phyloP scores from a whole-genome alignment of 306 rosid genomes.

The Lupinus albus region DNA sequence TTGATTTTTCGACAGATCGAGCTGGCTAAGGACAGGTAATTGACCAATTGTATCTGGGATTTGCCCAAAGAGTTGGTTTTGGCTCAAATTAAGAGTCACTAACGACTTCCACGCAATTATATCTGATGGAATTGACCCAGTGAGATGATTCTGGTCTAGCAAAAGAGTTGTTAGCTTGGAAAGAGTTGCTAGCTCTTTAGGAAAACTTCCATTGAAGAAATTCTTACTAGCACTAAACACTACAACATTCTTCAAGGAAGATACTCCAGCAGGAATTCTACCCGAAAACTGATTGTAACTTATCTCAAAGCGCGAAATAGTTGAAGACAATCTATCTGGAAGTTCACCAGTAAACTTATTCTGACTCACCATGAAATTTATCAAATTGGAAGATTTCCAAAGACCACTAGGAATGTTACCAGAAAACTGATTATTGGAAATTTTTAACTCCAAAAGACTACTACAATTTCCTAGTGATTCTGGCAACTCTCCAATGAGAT shows the following conservation, averaged over 20 bases:
- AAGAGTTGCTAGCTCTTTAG: constrained; percentile 58
- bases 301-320: constrained; percentile 52
- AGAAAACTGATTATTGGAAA: constrained; percentile 48
- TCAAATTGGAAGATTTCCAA: constrained; percentile 58
- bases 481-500: constrained; percentile 64
- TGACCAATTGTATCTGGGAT: constrained; percentile 50
- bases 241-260: constrained; percentile 52
- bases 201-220: constrained; percentile 58
- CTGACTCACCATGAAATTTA: constrained; percentile 35
- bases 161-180: constrained; percentile 33
- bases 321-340: constrained; percentile 51
- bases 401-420: constrained; percentile 69
- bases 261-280: constrained; percentile 56
- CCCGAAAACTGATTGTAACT: constrained; percentile 63
- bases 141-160: constrained; percentile 60
- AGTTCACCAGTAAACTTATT: constrained; percentile 64
- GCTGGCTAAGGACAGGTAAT: constrained; percentile 46
- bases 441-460: constrained; percentile 34
- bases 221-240: constrained; percentile 59
- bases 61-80: constrained; percentile 57
- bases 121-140: constrained; percentile 52
- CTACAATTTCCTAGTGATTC: constrained; percentile 63
- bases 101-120: constrained; percentile 55
- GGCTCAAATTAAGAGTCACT: constrained; percentile 45
- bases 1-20: constrained; percentile 70